A percentile compares a stretch with the other conserved stretches of the same genome.
Conservation (phyloP, 345 rosid genomes). For the Laguncularia racemosa region DNA sequence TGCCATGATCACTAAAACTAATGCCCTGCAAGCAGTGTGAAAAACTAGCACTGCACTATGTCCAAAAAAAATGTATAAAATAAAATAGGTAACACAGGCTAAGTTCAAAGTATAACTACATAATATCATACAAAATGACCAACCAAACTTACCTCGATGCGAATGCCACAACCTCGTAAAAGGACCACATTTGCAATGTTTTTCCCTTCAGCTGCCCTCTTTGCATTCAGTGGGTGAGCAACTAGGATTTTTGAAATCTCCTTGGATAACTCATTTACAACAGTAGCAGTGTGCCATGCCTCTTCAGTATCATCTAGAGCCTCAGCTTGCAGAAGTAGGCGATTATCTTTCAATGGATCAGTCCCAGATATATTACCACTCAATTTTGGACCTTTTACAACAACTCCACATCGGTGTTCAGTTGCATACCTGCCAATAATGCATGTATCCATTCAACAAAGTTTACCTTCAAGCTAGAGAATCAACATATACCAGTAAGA, state of each 20-base stretch:
- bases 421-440: constrained; percentile 70
- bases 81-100: background rate
- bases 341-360: constrained; percentile 87
- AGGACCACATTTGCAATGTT: constrained; percentile 82
- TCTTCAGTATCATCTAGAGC: constrained; percentile 81
- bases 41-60: too few relatives aligned
- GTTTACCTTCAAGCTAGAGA: constrained; percentile 1
- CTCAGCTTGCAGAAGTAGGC: constrained; percentile 66
- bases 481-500: too few relatives aligned
- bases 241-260: constrained; percentile 71
- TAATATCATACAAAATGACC: background rate
- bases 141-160: constrained; percentile 62
- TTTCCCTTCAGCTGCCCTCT: constrained; percentile 72
- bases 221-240: constrained; percentile 65
- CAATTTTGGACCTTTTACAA: constrained; percentile 82
- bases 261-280: constrained; percentile 75
- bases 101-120: background rate
- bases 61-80: background rate
- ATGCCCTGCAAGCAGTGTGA: too few relatives aligned
- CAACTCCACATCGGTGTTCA: constrained; percentile 96
- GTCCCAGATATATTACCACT: constrained; percentile 97
- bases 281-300: constrained; percentile 75
- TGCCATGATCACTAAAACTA: too few relatives aligned
- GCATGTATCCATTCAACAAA: background rate
- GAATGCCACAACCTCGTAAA: constrained; percentile 90